Percentiles rank a stretch among this genome's conserved stretches.
These are phyloP conservation scores for Schizosaccharomyces pombe DNA, from an alignment of 805 yeast genomes.

Conservation along the genomic window DNA sequence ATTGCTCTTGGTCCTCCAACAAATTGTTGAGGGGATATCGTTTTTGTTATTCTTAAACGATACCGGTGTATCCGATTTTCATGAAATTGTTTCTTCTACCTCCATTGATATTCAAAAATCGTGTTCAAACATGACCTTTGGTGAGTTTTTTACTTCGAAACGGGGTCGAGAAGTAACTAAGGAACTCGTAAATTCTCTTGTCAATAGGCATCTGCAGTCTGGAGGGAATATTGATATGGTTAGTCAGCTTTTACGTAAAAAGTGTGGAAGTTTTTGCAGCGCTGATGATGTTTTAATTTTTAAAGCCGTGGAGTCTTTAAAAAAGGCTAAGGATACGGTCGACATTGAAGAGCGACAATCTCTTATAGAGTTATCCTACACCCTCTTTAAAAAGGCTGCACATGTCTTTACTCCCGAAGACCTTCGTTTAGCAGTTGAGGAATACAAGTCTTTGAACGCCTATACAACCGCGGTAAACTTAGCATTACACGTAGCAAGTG, in stretches of 20 bases:
- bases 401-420: constrained; percentile 57
- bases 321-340: constrained; percentile 61
- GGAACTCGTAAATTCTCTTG: constrained; percentile 70
- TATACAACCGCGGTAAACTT: constrained; percentile 72
- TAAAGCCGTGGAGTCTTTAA: constrained; percentile 77
- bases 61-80: constrained; percentile 24
- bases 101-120: constrained; percentile 44
- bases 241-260: constrained; percentile 67
- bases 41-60: constrained; percentile 63
- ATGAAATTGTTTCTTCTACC: constrained; percentile 40
- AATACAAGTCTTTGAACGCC: constrained; percentile 54
- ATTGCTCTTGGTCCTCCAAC: constrained; percentile 44
- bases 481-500: constrained; percentile 50
- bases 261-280: constrained; percentile 87
- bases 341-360: constrained; percentile 44
- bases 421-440: constrained; percentile 54
- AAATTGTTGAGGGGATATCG: constrained; percentile 74
- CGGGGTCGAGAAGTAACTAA: constrained; percentile 44
- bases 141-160: constrained; percentile 52
- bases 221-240: constrained; percentile 88
- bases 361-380: constrained; percentile 47
- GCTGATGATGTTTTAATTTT: constrained; percentile 80
- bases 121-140: constrained; percentile 42
- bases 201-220: constrained; percentile 63
- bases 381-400: constrained; percentile 54